Percentiles rank a stretch among this genome's conserved stretches.
Conservation (phyloP, 495 filamentous ascomycete genomes). For the Aspergillus hancockii region DNA sequence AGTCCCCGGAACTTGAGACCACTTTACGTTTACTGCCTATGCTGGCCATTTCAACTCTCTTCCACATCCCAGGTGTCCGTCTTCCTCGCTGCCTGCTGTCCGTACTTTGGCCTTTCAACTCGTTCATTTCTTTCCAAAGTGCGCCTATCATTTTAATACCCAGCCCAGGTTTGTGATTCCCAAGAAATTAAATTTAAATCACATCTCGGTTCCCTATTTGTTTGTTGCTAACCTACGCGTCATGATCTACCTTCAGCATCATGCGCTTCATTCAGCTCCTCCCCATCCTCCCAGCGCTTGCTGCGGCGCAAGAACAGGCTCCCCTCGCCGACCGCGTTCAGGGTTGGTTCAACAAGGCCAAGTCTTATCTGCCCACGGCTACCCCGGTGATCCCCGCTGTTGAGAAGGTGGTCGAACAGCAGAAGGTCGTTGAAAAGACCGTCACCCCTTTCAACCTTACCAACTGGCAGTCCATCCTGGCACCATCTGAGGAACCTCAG, state of each 20-base stretch:
- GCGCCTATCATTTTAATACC: conserved; percentile 15
- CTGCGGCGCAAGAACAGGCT: conserved; percentile 71
- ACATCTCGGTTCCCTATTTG: background rate
- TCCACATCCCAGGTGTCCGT: conserved; percentile 25
- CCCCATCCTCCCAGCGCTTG: conserved; percentile 68
- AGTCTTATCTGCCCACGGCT: conserved; percentile 58
- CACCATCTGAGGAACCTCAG: conserved; percentile 62
- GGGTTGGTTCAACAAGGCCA: conserved; percentile 63
- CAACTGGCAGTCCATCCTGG: conserved; percentile 73
- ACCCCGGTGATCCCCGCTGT: conserved; percentile 48
- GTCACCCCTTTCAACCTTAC: conserved; percentile 63
- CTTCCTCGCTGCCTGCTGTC: conserved; percentile 30
- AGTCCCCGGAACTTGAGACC: conserved; percentile 21
- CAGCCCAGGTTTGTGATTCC: conserved; percentile 25
- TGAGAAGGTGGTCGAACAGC: conserved; percentile 54
- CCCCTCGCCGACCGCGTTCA: conserved; percentile 68
- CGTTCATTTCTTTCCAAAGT: conserved; percentile 20
- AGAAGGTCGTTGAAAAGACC: conserved; percentile 56
- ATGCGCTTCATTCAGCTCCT: conserved; percentile 72
- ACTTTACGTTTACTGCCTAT: conserved; percentile 10
- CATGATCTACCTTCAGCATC: conserved; percentile 19
- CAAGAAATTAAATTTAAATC: background rate
- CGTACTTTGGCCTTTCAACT: conserved; percentile 26
- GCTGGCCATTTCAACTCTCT: conserved; percentile 26
- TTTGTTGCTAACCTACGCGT: conserved; percentile 17